Percentiles rank a stretch among this genome's conserved stretches.
Conservation (phyloP, 2,329 filamentous ascomycete genomes). For the Colletotrichum cereale region DNA sequence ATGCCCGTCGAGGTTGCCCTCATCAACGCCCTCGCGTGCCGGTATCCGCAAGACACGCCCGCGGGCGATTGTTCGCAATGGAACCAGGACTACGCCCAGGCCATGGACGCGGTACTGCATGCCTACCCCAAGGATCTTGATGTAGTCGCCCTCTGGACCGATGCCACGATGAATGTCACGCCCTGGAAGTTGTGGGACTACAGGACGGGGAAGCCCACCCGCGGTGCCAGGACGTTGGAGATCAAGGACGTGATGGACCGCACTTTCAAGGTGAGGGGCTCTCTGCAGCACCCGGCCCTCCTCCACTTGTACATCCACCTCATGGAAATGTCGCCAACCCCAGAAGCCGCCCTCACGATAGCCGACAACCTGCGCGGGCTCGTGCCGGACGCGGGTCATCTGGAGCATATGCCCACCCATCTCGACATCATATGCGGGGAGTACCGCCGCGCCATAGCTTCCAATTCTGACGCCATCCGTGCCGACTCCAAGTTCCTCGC, state of each 20-base stretch:
- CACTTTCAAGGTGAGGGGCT: conserved; percentile 64
- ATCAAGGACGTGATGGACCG: conserved; percentile 52
- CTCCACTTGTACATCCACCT: conserved; percentile 83
- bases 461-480: conserved; percentile 74
- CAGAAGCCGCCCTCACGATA: conserved; percentile 71
- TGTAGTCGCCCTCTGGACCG: conserved; percentile 52
- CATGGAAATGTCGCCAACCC: conserved; percentile 80
- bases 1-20: conserved; percentile 71
- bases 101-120: conserved; percentile 54
- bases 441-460: conserved; percentile 74
- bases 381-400: conserved; percentile 77
- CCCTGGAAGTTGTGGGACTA: conserved; percentile 61
- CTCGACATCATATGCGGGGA: conserved; percentile 80
- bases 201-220: conserved; percentile 45
- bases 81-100: conserved; percentile 67
- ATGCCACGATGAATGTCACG: conserved; percentile 62
- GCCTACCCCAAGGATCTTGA: conserved; percentile 56
- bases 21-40: conserved; percentile 69
- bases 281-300: conserved; percentile 73
- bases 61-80: conserved; percentile 63
- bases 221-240: conserved; percentile 42
- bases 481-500: conserved; percentile 77
- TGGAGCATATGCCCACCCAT: conserved; percentile 83
- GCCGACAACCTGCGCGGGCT: conserved; percentile 74
- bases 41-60: conserved; percentile 68